Percentiles rank a stretch among this genome's conserved stretches.
These are phyloP conservation scores for Fusarium temperatum DNA, from an alignment of 2,329 filamentous ascomycete genomes.

Conservation along the genomic window DNA sequence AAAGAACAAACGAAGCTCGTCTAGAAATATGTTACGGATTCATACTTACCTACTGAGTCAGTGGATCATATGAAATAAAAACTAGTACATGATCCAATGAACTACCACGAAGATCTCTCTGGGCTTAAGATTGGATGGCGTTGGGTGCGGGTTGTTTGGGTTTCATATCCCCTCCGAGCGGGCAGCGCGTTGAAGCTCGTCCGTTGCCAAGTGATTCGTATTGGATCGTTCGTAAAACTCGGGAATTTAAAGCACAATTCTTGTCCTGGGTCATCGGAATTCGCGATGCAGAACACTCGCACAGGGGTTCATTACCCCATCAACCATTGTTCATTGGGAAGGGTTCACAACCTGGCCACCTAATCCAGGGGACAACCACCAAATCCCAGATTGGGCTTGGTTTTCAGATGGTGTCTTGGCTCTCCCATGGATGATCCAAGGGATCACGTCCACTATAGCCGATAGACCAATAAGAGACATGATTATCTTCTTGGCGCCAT, in stretches of 20 bases:
- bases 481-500: constrained; percentile 25
- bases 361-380: not conserved
- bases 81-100: constrained; percentile 6
- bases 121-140: constrained; percentile 32
- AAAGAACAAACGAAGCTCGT: not conserved
- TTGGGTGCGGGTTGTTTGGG: constrained; percentile 20
- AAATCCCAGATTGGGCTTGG: constrained; percentile 18
- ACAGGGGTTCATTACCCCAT: not conserved
- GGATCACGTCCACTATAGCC: constrained; percentile 26
- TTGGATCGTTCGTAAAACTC: not conserved
- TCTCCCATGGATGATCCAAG: constrained; percentile 17
- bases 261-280: not conserved
- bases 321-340: constrained; percentile 1
- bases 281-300: not conserved
- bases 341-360: constrained; percentile 8
- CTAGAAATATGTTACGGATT: not conserved
- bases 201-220: not conserved
- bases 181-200: not conserved
- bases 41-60: not conserved
- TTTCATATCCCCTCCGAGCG: constrained; percentile 25
- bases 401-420: constrained; percentile 18
- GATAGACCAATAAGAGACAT: constrained; percentile 23
- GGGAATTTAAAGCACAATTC: not conserved
- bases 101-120: constrained; percentile 16
- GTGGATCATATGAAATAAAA: not conserved